Evolutionary conservation across 306 rosid genomes (phyloP), one percentile per base, ranked within the genome.

Genomic region (Purshia tridentata): DNA sequence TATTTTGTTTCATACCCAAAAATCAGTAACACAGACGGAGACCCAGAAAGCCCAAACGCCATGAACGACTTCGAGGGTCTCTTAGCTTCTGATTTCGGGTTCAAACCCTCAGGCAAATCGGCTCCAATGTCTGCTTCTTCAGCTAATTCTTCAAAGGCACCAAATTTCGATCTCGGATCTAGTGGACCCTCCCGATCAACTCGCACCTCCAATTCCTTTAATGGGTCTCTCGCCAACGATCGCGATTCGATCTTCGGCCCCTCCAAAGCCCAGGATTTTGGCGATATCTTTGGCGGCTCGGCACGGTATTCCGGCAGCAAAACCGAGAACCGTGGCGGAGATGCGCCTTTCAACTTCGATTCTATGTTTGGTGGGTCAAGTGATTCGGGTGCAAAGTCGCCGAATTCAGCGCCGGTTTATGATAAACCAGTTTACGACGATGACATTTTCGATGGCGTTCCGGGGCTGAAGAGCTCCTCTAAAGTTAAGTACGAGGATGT

Each of bases 31-130:
- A 45, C 44, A 35, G 51, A n/a, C 23, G 54, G 53, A 65, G 42
- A 55, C 63, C 55, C 35, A 15, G 72, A 23, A 67, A 12, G 5
- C 14, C 40, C 46, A 54, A 49, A n/a, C n/a, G 72, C 79, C 81
- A 94, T 94, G 99, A 91, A 87, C 93, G 96, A 94, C 80, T 91
- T 91, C 79, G 92, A 92, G 79, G 96, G 95, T 74, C 93, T 94
- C 76, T 59, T 94, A 65, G 76, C 84, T 42, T 69, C 87, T 77
- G 92, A 94, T 81, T 91, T 56, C 77, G 96, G 91, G 12, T 78
- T 91, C 87, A 94, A 91, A 76, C 88, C 90, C 1, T 92, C 91
- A 8, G 96, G 90, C 0, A 91, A 94, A 69, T 80, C 96, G 42
- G 92, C 89, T 8, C 97, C 99, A 77, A 89, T 94, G 94, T 85